Evolutionary conservation across 805 yeast genomes (phyloP).

Genomic region (Wickerhamiella bombiphila): DNA sequence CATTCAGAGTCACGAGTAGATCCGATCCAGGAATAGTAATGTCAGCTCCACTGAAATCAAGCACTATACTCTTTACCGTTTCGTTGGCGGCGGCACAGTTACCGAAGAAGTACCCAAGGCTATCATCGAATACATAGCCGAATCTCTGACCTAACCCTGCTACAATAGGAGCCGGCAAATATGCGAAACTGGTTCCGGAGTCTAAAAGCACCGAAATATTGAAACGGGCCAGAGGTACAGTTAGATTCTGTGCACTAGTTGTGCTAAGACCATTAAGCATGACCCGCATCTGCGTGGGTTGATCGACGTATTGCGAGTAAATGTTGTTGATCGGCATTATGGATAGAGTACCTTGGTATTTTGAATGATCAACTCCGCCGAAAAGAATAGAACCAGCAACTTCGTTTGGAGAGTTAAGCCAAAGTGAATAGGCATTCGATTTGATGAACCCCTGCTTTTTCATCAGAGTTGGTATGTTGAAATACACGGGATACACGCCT

Average conservation of each 20-base stretch:
- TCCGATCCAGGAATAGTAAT: slow-evolving; percentile 15
- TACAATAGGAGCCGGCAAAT: slow-evolving; percentile 30
- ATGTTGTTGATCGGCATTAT: slow-evolving; percentile 22
- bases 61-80: slow-evolving; percentile 26
- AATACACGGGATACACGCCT: slow-evolving; percentile 26
- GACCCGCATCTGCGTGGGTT: slow-evolving; percentile 13
- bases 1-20: slow-evolving; percentile 8
- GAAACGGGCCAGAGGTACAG: slow-evolving; percentile 5
- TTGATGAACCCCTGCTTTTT: slow-evolving; percentile 32
- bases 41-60: slow-evolving; percentile 18
- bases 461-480: slow-evolving; percentile 50
- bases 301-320: slow-evolving; percentile 10
- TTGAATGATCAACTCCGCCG: slow-evolving; percentile 33
- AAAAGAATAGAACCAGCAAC: slow-evolving; percentile 28
- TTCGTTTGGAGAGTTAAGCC: slow-evolving; percentile 25
- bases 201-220: slow-evolving; percentile 37
- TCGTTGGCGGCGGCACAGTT: slow-evolving; percentile 17
- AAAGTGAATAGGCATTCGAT: slow-evolving; percentile 34
- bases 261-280: slow-evolving; percentile 10
- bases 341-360: slow-evolving; percentile 27
- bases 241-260: background rate
- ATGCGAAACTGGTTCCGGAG: slow-evolving; percentile 41
- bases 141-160: slow-evolving; percentile 20
- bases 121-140: slow-evolving; percentile 28
- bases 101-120: slow-evolving; percentile 24